These are phyloP conservation scores for Cymodocea nodosa DNA, from an alignment of 116 monocot genomes.

Conservation along the genomic window DNA sequence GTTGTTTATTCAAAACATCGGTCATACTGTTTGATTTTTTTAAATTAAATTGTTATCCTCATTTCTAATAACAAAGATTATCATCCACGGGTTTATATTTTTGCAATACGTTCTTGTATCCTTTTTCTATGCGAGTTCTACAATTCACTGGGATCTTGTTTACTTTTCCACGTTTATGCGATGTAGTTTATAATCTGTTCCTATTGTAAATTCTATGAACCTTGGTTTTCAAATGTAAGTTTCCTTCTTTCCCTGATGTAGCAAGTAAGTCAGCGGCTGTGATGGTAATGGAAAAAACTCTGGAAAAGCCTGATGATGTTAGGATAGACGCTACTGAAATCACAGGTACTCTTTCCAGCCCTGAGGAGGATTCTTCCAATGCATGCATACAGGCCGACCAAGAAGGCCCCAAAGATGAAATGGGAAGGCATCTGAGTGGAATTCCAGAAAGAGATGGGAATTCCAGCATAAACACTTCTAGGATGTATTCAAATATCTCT, in stretches of 20 bases:
- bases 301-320: constrained; percentile 11
- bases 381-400: not conserved
- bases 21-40: no score
- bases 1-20: not conserved
- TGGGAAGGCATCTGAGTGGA: not conserved
- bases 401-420: not conserved
- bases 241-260: not conserved
- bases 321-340: constrained; percentile 4
- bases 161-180: not conserved
- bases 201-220: not conserved
- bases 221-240: not conserved
- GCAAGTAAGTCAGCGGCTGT: constrained; percentile 5
- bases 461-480: not conserved
- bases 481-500: constrained; percentile 8
- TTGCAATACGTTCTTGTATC: not conserved
- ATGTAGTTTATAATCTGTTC: not conserved
- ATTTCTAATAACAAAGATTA: no score
- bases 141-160: not conserved
- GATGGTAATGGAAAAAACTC: constrained; percentile 3
- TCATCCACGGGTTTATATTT: not conserved
- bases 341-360: not conserved
- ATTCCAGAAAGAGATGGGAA: constrained; percentile 6
- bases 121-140: not conserved
- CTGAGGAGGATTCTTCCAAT: not conserved
- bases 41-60: no score